Evolutionary conservation across 139 green algal genomes (phyloP), one percentile per base, ranked within the genome.

Genomic region (Diplosphaera chodatii): DNA sequence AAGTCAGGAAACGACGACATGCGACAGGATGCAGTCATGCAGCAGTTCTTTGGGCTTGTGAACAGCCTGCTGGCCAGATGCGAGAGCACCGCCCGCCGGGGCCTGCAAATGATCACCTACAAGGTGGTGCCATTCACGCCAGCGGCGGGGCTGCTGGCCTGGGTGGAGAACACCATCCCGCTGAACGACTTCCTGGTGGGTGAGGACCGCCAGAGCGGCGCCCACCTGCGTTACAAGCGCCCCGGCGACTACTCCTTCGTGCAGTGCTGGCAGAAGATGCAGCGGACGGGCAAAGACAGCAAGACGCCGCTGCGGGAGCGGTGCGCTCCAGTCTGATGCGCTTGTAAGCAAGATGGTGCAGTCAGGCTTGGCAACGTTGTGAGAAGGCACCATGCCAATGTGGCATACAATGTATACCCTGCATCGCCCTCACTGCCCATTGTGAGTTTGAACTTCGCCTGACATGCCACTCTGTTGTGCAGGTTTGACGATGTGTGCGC

Each of bases 11-110:
- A 89, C 67, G 91, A 96, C 74, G 90, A 94, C 71, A 67, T 96
- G 59, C 85, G 90, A 0, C 92, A 98, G 85, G 94, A 99, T 67
- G 94, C 94, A 0, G 91, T 97, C 10, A 98, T 99, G 88, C 90
- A 97, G 85, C 94, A 98, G 83, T 91, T 97, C 77, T 99, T 98
- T 65, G 79, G 76, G 8, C 83, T 98, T 31, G 78, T 96, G 62
- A 97, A 96, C 73, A 62, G 68, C 15, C 80, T 98, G 67, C 81
- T 98, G 34, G 59, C 63, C 23, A 64, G 78, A 22, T 73, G 87
- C 74, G 48, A 70, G 4, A 77, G 74, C 23, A 83, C 89, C 3
- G 30, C 70, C 59, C 73, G 64, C 23, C 83, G 89, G 29, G 31
- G 70, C 4, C 88, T 98, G n/a, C 66, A 70, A 32, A 88, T 98